Conservation (phyloP, 1,284 basidiomycete genomes). For the Sanguinoderma infundibulare region DNA sequence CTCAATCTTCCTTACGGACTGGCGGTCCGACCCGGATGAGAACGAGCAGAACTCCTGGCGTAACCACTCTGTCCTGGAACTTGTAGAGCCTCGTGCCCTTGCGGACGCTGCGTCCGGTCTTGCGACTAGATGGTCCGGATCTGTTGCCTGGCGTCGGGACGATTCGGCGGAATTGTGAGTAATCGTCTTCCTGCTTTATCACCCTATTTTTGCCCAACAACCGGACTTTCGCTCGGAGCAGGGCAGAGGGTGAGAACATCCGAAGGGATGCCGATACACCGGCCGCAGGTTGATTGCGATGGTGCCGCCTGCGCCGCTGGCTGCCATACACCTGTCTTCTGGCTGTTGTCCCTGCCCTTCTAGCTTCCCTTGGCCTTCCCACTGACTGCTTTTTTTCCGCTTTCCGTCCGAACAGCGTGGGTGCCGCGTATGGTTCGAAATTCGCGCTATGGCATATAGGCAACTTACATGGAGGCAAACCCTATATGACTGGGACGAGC, state of each 20-base stretch:
- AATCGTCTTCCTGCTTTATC: neutral
- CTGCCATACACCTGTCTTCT: neutral
- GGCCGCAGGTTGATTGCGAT: conserved; percentile 1
- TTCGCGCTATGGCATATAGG: conserved; percentile 79
- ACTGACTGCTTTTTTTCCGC: conserved; percentile 6
- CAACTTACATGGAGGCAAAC: conserved; percentile 73
- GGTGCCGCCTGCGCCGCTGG: neutral
- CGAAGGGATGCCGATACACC: neutral
- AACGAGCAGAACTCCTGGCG: conserved; percentile 57
- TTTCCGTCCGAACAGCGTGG: conserved; percentile 53
- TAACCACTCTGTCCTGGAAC: conserved; percentile 67
- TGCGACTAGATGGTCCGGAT: conserved; percentile 54
- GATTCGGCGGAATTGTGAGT: conserved; percentile 66
- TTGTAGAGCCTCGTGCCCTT: conserved; percentile 69
- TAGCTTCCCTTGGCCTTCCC: conserved; percentile 13
- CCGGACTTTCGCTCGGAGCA: neutral
- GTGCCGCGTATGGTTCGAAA: conserved; percentile 68
- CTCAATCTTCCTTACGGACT: conserved; percentile 75
- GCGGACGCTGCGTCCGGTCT: conserved; percentile 53
- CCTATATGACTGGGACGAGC: conserved; percentile 57
- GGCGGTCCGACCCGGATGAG: conserved; percentile 71
- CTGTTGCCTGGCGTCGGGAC: conserved; percentile 70
- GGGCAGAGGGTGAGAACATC: neutral
- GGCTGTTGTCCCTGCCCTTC: neutral
- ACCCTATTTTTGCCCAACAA: neutral